phyloP scores from a whole-genome alignment of 2,329 filamentous ascomycete genomes.

The Ophiocordyceps polyrhachis-furcata region DNA sequence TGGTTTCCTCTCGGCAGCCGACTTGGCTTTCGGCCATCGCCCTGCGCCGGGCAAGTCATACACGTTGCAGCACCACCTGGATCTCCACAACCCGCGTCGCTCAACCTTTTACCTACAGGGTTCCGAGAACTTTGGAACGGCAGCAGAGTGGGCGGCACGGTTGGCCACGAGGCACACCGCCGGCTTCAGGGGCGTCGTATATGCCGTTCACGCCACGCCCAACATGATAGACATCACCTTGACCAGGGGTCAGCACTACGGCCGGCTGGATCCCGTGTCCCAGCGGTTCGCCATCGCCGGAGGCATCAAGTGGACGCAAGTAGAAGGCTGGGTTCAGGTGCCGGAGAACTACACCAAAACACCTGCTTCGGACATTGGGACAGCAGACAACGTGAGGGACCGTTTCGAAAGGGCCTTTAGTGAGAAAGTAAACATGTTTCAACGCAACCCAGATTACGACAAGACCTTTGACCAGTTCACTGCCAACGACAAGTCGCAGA shows the following conservation, averaged over 20 bases:
- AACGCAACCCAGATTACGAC: not conserved
- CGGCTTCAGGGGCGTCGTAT: not conserved
- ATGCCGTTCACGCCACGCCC: not conserved
- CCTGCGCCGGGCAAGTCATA: not conserved
- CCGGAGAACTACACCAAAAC: not conserved
- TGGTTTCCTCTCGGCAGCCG: not conserved
- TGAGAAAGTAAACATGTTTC: not conserved
- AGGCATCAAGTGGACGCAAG: constrained; percentile 1
- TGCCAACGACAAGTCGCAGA: not conserved
- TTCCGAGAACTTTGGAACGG: not conserved
- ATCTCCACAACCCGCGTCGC: not conserved
- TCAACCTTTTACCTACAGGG: not conserved
- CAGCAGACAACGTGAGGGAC: not conserved
- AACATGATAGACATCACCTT: not conserved
- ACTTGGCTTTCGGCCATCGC: not conserved
- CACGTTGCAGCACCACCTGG: not conserved
- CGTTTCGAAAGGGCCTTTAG: not conserved
- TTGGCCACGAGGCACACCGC: not conserved
- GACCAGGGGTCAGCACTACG: not conserved
- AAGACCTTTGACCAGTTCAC: not conserved
- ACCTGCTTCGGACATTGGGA: not conserved
- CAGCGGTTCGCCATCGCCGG: not conserved
- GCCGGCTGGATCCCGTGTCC: not conserved
- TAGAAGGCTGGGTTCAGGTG: not conserved
- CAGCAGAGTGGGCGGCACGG: not conserved